Evolutionary conservation across 352 stramenopile genomes (phyloP).

Genomic region (Phytophthora litchii): DNA sequence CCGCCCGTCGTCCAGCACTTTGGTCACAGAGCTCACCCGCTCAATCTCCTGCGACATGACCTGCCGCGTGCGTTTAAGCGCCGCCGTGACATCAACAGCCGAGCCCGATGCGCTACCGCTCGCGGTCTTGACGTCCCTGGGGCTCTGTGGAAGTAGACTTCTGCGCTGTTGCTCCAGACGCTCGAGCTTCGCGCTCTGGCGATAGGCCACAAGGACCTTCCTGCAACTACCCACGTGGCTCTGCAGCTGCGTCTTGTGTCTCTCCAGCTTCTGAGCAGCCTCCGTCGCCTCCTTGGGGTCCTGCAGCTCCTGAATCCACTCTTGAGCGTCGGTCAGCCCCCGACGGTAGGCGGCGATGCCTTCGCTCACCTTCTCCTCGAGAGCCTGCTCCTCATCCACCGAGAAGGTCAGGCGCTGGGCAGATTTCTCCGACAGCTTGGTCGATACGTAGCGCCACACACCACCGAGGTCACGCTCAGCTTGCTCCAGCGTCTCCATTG

Average conservation of each 20-base stretch:
- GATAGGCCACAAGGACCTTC: slow-evolving; percentile 71
- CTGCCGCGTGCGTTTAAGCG: slow-evolving; percentile 68
- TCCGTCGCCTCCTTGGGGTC: slow-evolving; percentile 34
- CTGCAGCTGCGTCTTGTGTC: slow-evolving; percentile 41
- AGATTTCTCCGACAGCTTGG: slow-evolving; percentile 33
- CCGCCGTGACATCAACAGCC: slow-evolving; percentile 60
- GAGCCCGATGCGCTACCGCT: slow-evolving; percentile 33
- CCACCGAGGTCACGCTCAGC: slow-evolving; percentile 51
- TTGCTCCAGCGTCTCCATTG: slow-evolving; percentile 55
- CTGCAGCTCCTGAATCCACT: slow-evolving; percentile 49
- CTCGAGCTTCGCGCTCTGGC: slow-evolving; percentile 64
- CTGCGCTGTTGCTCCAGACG: slow-evolving; percentile 55
- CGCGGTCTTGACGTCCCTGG: slow-evolving; percentile 10
- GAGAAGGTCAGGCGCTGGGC: slow-evolving; percentile 50
- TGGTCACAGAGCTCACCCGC: slow-evolving; percentile 63
- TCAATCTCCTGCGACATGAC: slow-evolving; percentile 80
- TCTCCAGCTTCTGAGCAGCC: slow-evolving; percentile 34
- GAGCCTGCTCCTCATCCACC: slow-evolving; percentile 57
- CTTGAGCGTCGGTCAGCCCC: slow-evolving; percentile 45
- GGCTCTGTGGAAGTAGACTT: slow-evolving; percentile 47
- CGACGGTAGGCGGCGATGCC: slow-evolving; percentile 42
- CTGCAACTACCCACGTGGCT: slow-evolving; percentile 44
- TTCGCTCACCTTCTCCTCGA: slow-evolving; percentile 66
- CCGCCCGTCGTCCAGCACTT: slow-evolving; percentile 71
- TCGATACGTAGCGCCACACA: slow-evolving; percentile 50